These are phyloP conservation scores for Metschnikowia vanudenii DNA, from an alignment of 805 yeast genomes.

Conservation along the genomic window DNA sequence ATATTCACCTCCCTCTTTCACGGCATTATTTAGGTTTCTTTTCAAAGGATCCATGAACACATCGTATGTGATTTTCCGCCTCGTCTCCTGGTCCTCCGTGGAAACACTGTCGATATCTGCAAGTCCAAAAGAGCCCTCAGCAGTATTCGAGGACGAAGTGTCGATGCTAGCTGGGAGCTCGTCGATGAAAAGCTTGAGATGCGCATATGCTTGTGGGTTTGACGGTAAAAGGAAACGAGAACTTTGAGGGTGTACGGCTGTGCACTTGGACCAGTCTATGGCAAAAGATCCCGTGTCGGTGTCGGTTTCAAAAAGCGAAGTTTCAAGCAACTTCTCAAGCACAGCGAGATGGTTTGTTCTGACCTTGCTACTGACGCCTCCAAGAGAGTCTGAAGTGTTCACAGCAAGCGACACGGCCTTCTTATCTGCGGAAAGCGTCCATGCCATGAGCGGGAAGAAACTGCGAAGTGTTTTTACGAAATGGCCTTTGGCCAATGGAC, in stretches of 20 bases:
- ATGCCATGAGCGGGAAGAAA: conserved; percentile 68
- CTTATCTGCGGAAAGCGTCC: conserved; percentile 53
- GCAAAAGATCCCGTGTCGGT: conserved; percentile 17
- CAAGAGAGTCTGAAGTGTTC: conserved; percentile 32
- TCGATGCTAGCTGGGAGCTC: conserved; percentile 25
- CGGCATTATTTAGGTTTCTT: conserved; percentile 48
- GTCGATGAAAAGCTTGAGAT: conserved; percentile 56
- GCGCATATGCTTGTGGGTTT: conserved; percentile 61
- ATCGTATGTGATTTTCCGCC: conserved; percentile 53
- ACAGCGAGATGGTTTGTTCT: conserved; percentile 42
- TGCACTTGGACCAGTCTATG: conserved; percentile 17
- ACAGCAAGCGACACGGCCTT: conserved; percentile 36
- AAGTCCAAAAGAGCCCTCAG: conserved; percentile 27
- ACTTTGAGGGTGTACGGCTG: conserved; percentile 47
- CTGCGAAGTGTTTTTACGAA: conserved; percentile 71
- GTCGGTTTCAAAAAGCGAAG: conserved; percentile 37
- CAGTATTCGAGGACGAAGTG: conserved; percentile 15
- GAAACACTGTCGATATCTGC: conserved; percentile 45
- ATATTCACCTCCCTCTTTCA: conserved; percentile 72
- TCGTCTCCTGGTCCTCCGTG: conserved; percentile 60
- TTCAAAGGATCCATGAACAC: conserved; percentile 49
- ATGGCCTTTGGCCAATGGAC: conserved; percentile 55
- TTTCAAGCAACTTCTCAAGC: conserved; percentile 43
- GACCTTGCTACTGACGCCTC: conserved; percentile 36
- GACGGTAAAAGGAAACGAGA: conserved; percentile 48